Percentiles rank a stretch among this genome's conserved stretches.
Evolutionary conservation across 257 asterid species (phyloP).

Genomic region (Solanum lycopersicoides): DNA sequence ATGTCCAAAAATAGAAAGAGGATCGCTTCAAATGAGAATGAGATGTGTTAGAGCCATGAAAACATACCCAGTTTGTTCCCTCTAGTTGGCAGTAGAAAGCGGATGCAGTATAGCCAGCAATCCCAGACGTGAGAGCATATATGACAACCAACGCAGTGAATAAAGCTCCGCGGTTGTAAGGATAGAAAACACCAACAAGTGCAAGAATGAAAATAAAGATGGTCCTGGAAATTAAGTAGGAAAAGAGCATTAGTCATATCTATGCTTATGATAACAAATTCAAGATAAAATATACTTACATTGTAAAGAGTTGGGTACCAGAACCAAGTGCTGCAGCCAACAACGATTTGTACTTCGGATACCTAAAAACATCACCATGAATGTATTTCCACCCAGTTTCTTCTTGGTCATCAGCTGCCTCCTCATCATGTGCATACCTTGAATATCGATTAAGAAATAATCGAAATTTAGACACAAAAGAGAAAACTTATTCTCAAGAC

Average conservation of each 20-base stretch:
- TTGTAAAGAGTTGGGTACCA: constrained; percentile 41
- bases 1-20: neutral
- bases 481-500: neutral
- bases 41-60: neutral
- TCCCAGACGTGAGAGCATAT: constrained; percentile 43
- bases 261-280: neutral
- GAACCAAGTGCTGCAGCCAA: constrained; percentile 47
- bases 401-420: constrained; percentile 10
- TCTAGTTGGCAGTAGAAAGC: constrained; percentile 47
- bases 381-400: neutral
- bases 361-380: constrained; percentile 61
- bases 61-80: constrained; percentile 46
- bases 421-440: constrained; percentile 50
- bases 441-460: neutral
- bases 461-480: neutral
- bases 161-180: constrained; percentile 45
- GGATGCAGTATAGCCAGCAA: constrained; percentile 39
- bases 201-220: constrained; percentile 28
- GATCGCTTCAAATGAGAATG: neutral
- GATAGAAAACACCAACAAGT: constrained; percentile 44
- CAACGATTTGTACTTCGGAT: constrained; percentile 36
- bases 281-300: constrained; percentile 22
- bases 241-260: neutral
- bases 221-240: constrained; percentile 14
- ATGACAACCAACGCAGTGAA: constrained; percentile 37